Percentiles rank a stretch among this genome's conserved stretches.
phyloP scores from a whole-genome alignment of 2,329 filamentous ascomycete species.

The Penicillium sclerotiorum region DNA sequence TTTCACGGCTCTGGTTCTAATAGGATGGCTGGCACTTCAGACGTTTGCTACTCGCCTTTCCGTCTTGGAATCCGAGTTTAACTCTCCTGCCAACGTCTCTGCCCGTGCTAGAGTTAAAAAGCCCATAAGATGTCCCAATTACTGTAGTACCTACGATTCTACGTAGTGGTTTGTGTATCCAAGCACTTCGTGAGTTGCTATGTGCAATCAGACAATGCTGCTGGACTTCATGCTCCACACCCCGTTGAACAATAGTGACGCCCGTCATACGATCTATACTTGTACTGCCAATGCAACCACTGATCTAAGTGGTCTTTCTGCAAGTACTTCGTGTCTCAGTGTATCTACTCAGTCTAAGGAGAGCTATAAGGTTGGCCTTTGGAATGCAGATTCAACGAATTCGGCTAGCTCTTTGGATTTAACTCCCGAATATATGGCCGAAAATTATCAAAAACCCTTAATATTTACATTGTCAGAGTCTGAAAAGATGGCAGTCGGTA shows the following conservation, averaged over 20 bases:
- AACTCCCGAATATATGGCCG: neutral
- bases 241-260: neutral
- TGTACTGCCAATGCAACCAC: neutral
- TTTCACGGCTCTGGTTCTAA: neutral
- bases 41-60: neutral
- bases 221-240: neutral
- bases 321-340: neutral
- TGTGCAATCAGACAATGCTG: neutral
- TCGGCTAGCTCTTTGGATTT: neutral
- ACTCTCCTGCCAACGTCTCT: neutral
- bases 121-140: neutral
- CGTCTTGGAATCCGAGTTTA: neutral
- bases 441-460: neutral
- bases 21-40: neutral
- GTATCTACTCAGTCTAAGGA: neutral
- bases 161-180: neutral
- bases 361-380: neutral
- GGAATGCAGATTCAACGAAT: neutral
- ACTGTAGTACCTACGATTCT: neutral
- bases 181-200: neutral
- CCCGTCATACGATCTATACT: neutral
- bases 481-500: neutral
- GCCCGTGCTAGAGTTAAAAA: neutral
- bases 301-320: neutral
- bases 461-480: neutral